These are phyloP conservation scores for Macroventuria anomochaeta DNA, from an alignment of 2,329 filamentous ascomycete genomes.

Conservation along the genomic window DNA sequence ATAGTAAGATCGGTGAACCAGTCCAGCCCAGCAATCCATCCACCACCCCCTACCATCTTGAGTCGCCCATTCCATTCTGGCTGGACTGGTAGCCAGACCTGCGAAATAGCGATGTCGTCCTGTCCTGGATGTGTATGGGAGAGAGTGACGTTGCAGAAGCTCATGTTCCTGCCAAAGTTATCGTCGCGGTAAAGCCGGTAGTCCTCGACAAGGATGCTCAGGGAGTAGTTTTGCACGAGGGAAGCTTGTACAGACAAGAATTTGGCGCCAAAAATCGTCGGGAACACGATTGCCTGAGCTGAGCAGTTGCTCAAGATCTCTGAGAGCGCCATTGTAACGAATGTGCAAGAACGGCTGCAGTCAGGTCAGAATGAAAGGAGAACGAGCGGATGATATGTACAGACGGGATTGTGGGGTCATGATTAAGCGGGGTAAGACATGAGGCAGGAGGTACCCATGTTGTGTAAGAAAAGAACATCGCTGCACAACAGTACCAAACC, in stretches of 20 bases:
- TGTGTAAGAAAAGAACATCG: no score
- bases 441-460: no score
- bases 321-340: background rate
- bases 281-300: background rate
- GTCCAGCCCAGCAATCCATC: constrained; percentile 26
- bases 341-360: background rate
- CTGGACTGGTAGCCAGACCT: constrained; percentile 24
- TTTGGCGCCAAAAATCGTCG: background rate
- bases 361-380: no score
- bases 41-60: constrained; percentile 32
- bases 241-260: constrained; percentile 1
- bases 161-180: constrained; percentile 1
- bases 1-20: constrained; percentile 20
- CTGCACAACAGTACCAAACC: no score
- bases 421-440: no score
- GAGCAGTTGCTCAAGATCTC: background rate
- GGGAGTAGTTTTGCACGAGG: background rate
- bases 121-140: constrained; percentile 22
- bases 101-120: constrained; percentile 14
- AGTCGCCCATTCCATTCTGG: constrained; percentile 34
- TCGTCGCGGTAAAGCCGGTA: background rate
- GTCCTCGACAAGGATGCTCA: background rate
- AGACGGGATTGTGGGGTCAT: no score
- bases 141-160: constrained; percentile 25
- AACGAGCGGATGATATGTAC: no score